Evolutionary conservation across 2,329 filamentous ascomycete genomes (phyloP).

Genomic region (Chaetomium sp.): DNA sequence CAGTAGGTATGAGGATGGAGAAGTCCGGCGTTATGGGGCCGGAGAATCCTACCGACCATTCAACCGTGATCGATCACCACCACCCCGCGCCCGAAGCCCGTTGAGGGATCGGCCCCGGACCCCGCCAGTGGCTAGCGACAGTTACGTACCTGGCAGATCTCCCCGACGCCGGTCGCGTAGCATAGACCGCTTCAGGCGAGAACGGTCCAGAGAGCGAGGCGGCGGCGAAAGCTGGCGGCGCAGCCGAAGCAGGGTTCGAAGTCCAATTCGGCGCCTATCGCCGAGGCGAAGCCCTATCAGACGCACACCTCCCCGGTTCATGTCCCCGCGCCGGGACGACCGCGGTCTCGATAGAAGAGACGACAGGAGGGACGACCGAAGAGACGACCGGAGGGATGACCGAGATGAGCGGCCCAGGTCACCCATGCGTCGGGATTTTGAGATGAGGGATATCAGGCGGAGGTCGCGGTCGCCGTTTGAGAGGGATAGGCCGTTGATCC

Average conservation of each 20-base stretch:
- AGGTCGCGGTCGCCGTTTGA: constrained; percentile 58
- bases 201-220: constrained; percentile 40
- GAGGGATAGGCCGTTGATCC: constrained; percentile 46
- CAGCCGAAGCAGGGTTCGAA: constrained; percentile 44
- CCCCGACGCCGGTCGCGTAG: constrained; percentile 48
- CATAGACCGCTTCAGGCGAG: constrained; percentile 43
- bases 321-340: constrained; percentile 46
- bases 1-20: constrained; percentile 60
- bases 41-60: constrained; percentile 64
- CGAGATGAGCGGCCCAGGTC: constrained; percentile 43
- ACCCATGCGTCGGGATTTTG: constrained; percentile 43
- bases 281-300: constrained; percentile 42
- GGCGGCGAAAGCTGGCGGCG: constrained; percentile 46
- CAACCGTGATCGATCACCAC: constrained; percentile 45
- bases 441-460: constrained; percentile 45
- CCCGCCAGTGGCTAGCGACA: constrained; percentile 42
- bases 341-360: constrained; percentile 23
- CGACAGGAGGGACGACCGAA: constrained; percentile 19
- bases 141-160: constrained; percentile 47
- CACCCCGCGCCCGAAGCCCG: constrained; percentile 35
- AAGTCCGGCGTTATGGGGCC: constrained; percentile 63
- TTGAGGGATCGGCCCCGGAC: constrained; percentile 41
- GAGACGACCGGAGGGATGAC: constrained; percentile 30
- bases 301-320: constrained; percentile 42
- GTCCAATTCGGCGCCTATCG: constrained; percentile 41